phyloP scores from a whole-genome alignment of 805 yeast genomes.

The Candida sonorensis region DNA sequence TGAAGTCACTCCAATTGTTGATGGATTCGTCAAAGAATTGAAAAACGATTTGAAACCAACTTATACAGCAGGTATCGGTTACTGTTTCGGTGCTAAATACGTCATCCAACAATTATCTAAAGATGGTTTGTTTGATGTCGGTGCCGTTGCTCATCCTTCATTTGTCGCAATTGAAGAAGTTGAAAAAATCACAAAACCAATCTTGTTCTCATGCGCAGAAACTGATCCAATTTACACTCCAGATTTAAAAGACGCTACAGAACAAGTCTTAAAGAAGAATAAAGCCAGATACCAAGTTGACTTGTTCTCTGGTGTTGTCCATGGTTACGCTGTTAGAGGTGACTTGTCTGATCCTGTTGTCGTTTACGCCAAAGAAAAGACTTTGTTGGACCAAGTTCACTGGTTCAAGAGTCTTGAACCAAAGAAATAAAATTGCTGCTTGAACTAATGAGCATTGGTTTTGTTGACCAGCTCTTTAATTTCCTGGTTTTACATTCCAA shows the following conservation, averaged over 20 bases:
- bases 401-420: constrained; percentile 25
- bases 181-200: constrained; percentile 48
- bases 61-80: constrained; percentile 58
- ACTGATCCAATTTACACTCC: constrained; percentile 53
- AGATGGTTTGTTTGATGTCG: constrained; percentile 38
- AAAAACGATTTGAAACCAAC: constrained; percentile 38
- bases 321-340: constrained; percentile 81
- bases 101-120: constrained; percentile 44
- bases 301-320: constrained; percentile 55
- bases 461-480: too few species aligned
- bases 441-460: too few species aligned
- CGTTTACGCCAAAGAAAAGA: constrained; percentile 62
- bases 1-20: constrained; percentile 41
- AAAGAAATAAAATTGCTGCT: constrained; percentile 1
- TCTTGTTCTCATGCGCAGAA: constrained; percentile 72
- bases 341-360: constrained; percentile 48
- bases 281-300: constrained; percentile 53
- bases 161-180: constrained; percentile 61
- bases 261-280: constrained; percentile 39
- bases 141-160: constrained; percentile 83
- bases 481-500: too few species aligned
- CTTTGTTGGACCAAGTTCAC: constrained; percentile 39
- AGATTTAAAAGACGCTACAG: constrained; percentile 59
- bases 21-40: constrained; percentile 38
- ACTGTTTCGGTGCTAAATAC: constrained; percentile 81